Evolutionary conservation across 306 rosid genomes (phyloP).

Genomic region (Canavalia ensiformis): DNA sequence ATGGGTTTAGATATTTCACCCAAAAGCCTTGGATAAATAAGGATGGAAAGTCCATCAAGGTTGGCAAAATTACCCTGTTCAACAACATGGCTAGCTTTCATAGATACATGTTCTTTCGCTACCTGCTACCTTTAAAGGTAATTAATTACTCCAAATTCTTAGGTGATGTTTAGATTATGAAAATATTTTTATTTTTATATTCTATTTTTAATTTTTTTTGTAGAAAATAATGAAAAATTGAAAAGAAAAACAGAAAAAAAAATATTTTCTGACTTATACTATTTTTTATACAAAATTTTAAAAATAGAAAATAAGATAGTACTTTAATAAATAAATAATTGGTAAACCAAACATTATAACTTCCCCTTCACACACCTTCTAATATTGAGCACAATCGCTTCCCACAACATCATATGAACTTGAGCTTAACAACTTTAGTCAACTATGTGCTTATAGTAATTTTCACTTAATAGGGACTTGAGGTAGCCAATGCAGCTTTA

Average conservation of each 20-base stretch:
- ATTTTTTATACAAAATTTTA: no score
- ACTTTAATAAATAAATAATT: no score
- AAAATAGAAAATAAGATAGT: no score
- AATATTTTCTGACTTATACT: no score
- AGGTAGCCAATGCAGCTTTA: conserved; percentile 59
- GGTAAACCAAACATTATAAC: no score
- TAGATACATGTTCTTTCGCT: conserved; percentile 69
- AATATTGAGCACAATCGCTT: neutral
- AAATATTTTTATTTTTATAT: no score
- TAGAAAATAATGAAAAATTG: no score
- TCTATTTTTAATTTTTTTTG: neutral
- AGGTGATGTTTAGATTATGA: no score
- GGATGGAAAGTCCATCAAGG: conserved; percentile 67
- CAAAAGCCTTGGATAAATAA: conserved; percentile 67
- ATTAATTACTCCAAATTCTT: neutral
- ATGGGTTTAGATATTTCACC: conserved; percentile 54
- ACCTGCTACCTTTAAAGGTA: conserved; percentile 69
- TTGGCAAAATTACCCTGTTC: conserved; percentile 53
- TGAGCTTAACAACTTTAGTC: neutral
- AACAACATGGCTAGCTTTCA: conserved; percentile 60
- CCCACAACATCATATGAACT: neutral
- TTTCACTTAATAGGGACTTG: conserved; percentile 63
- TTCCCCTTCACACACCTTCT: neutral
- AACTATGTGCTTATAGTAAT: neutral
- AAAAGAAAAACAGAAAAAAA: no score